These are phyloP conservation scores for Pythium apleroticum DNA, from an alignment of 352 stramenopile species.

Conservation along the genomic window DNA sequence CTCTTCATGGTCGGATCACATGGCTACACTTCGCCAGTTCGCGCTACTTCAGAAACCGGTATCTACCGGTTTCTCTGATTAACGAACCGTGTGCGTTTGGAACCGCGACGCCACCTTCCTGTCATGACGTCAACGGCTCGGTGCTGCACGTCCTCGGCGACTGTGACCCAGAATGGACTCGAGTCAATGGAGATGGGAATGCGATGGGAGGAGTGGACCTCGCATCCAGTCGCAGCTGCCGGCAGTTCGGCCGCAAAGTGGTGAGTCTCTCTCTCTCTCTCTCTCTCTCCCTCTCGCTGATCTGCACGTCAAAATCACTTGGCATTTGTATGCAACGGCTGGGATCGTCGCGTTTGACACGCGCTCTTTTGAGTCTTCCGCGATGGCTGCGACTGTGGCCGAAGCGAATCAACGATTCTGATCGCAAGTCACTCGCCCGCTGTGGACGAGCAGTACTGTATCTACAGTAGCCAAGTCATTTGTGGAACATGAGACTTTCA, in stretches of 20 bases:
- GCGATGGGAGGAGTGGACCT: not conserved
- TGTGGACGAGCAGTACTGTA: not conserved
- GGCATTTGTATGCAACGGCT: not conserved
- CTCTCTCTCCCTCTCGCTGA: not conserved
- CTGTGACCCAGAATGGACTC: constrained; percentile 6
- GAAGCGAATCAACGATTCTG: no score
- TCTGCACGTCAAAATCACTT: not conserved
- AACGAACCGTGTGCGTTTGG: not conserved
- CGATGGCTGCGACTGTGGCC: no score
- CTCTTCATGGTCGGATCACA: no score
- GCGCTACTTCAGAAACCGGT: constrained; percentile 1
- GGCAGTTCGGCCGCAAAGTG: not conserved
- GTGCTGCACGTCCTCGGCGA: not conserved
- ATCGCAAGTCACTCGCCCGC: no score
- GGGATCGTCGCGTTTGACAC: not conserved
- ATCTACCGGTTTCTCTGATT: not conserved
- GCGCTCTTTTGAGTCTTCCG: not conserved
- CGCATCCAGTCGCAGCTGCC: not conserved
- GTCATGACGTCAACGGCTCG: constrained; percentile 1
- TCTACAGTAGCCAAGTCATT: not conserved
- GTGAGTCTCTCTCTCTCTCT: not conserved
- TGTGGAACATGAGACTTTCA: not conserved
- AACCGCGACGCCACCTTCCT: not conserved
- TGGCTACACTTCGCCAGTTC: not conserved
- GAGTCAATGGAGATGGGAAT: not conserved